phyloP scores from a whole-genome alignment of 139 green algal species.

The Chlorella vulgaris region DNA sequence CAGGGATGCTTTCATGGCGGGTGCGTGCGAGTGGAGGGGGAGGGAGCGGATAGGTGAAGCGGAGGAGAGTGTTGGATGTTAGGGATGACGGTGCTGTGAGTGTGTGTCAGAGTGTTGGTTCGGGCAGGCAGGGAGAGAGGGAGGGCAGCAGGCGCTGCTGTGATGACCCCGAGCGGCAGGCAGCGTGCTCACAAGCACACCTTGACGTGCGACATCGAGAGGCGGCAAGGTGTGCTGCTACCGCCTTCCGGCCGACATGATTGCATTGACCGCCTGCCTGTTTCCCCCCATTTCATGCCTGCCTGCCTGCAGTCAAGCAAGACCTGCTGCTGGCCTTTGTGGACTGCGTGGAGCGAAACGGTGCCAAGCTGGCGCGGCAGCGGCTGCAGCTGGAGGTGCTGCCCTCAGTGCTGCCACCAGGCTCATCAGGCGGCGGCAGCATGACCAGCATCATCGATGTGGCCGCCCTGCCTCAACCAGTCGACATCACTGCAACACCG shows the following conservation, averaged over 20 bases:
- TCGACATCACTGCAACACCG: constrained; percentile 30
- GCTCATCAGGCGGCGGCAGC: constrained; percentile 6
- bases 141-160: too few species aligned
- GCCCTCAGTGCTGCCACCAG: background rate
- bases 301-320: constrained; percentile 66
- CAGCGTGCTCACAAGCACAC: too few species aligned
- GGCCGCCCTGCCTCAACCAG: constrained; percentile 34
- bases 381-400: constrained; percentile 49
- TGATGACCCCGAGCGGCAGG: too few species aligned
- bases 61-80: background rate
- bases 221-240: too few species aligned
- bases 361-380: constrained; percentile 70
- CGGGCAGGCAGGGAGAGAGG: too few species aligned
- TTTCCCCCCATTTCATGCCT: background rate
- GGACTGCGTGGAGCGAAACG: constrained; percentile 84
- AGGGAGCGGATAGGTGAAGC: background rate
- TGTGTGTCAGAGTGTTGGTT: too few species aligned
- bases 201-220: too few species aligned
- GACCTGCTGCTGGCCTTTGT: constrained; percentile 83
- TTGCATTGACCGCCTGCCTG: background rate
- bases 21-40: background rate
- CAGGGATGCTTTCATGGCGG: constrained; percentile 84
- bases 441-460: constrained; percentile 33
- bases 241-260: background rate
- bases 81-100: too few species aligned